phyloP scores from a whole-genome alignment of 2,329 filamentous ascomycete genomes.

The Talaromyces islandicus region DNA sequence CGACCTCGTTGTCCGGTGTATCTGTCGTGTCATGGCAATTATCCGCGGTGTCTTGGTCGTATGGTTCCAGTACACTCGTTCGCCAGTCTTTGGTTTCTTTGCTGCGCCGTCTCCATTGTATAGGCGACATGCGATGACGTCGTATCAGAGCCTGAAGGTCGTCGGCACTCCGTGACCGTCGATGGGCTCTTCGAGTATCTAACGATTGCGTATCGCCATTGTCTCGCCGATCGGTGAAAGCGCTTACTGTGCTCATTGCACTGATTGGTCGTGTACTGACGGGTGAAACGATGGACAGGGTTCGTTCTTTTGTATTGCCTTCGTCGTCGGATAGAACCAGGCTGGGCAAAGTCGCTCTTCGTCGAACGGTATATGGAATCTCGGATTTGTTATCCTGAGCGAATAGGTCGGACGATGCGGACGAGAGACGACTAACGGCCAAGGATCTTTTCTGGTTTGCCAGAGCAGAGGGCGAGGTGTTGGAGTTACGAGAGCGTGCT shows the following conservation, averaged over 20 bases:
- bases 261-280: slow-evolving; percentile 11
- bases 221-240: slow-evolving; percentile 11
- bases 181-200: slow-evolving; percentile 24
- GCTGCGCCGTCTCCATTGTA: slow-evolving; percentile 37
- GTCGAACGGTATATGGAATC: slow-evolving; percentile 18
- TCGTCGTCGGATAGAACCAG: slow-evolving; percentile 38
- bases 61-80: slow-evolving; percentile 24
- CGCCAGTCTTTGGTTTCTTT: slow-evolving; percentile 35
- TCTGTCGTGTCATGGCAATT: slow-evolving; percentile 6
- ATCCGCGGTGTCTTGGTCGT: slow-evolving; percentile 12
- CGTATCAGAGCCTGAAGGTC: slow-evolving; percentile 31
- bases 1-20: background rate
- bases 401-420: slow-evolving; percentile 7
- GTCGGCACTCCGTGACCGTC: slow-evolving; percentile 41
- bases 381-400: slow-evolving; percentile 12
- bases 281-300: slow-evolving; percentile 12
- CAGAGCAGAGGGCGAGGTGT: slow-evolving; percentile 4
- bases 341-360: slow-evolving; percentile 41
- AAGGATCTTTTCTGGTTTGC: slow-evolving; percentile 2
- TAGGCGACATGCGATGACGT: slow-evolving; percentile 33
- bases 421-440: slow-evolving; percentile 6
- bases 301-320: slow-evolving; percentile 17
- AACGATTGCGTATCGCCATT: slow-evolving; percentile 5
- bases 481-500: slow-evolving; percentile 17
- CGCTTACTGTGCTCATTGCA: slow-evolving; percentile 8